Percentiles rank a stretch among this genome's conserved stretches.
Conservation (phyloP, 768 basidiomycete species). For the Termitomyces sp. region DNA sequence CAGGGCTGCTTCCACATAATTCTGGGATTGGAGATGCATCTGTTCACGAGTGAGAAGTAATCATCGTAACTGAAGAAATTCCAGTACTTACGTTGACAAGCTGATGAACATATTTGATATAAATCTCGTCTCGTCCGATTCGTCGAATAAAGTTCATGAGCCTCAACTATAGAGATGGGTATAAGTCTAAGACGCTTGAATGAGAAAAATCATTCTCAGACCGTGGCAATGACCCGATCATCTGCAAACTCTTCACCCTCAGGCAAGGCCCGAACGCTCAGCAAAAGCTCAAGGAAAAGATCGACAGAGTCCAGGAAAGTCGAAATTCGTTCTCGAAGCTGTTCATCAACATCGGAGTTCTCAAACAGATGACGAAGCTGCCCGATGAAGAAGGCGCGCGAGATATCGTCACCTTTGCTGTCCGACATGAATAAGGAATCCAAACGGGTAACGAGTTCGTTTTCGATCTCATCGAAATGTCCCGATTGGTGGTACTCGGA, state of each 20-base stretch:
- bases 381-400: conserved; percentile 88
- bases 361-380: conserved; percentile 91
- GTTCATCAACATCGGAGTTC: conserved; percentile 73
- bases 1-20: conserved; percentile 89
- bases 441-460: conserved; percentile 86
- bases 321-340: conserved; percentile 72
- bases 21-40: conserved; percentile 88
- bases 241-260: conserved; percentile 94
- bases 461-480: conserved; percentile 87
- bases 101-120: conserved; percentile 94
- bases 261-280: conserved; percentile 84
- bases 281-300: conserved; percentile 85
- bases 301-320: conserved; percentile 88
- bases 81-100: conserved; percentile 70
- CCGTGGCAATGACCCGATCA: conserved; percentile 90
- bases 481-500: conserved; percentile 83
- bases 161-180: conserved; percentile 50
- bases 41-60: conserved; percentile 27
- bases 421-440: conserved; percentile 93
- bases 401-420: conserved; percentile 86
- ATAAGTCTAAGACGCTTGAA: conserved; percentile 2
- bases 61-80: conserved; percentile 4
- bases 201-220: conserved; percentile 27
- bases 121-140: conserved; percentile 90
- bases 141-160: conserved; percentile 93